Percentiles rank a stretch among this genome's conserved stretches.
Conservation (phyloP, 345 rosid genomes). For the Eucalyptus urophylla region DNA sequence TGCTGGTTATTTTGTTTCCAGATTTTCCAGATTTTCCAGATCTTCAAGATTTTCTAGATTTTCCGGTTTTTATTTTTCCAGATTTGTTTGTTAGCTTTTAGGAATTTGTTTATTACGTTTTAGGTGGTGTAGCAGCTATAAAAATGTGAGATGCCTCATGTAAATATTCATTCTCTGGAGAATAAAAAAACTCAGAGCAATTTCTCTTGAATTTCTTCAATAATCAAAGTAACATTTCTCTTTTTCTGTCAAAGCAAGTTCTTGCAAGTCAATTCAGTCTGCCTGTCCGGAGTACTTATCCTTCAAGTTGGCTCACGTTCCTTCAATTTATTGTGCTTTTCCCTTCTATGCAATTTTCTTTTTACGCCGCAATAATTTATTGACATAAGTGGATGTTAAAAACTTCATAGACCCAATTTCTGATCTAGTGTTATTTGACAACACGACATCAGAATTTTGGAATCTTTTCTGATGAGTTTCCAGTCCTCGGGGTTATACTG, state of each 20-base stretch:
- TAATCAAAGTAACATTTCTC: background rate
- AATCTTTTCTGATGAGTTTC: rapidly evolving
- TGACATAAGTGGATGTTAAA: background rate
- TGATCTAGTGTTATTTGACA: background rate
- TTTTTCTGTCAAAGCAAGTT: background rate
- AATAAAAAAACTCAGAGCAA: too few species aligned
- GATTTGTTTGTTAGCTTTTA: too few species aligned
- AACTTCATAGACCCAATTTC: background rate
- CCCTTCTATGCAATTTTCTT: background rate
- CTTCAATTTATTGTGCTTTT: background rate
- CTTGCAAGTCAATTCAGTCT: background rate
- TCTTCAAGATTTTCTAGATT: too few species aligned
- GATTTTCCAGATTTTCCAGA: too few species aligned
- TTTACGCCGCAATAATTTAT: background rate
- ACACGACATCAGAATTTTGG: background rate
- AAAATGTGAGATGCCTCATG: too few species aligned
- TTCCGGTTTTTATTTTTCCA: too few species aligned
- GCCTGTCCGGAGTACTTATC: background rate
- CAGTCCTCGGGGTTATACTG: background rate
- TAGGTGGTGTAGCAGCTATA: too few species aligned
- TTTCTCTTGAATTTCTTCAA: too few species aligned
- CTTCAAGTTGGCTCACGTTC: background rate
- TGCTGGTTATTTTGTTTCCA: too few species aligned
- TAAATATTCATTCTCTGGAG: too few species aligned
- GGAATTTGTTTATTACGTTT: too few species aligned